Conservation (phyloP, 164 flowering plant species). For the Magnolia kwangsiensis region DNA sequence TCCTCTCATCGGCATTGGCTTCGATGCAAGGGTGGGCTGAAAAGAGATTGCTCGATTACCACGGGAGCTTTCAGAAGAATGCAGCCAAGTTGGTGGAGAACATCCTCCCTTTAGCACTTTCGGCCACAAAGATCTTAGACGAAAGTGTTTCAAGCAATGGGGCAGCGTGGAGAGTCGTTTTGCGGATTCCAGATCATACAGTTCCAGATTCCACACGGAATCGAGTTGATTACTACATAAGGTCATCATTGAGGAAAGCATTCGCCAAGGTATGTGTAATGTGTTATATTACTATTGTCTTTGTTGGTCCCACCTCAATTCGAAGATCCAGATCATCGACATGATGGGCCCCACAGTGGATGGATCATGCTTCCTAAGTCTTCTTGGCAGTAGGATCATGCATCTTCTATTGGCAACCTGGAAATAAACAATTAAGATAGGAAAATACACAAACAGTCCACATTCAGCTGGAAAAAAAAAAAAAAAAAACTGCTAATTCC, state of each 20-base stretch:
- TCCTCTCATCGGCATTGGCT: slow-evolving; percentile 46
- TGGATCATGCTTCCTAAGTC: too few species aligned
- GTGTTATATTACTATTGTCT: neutral
- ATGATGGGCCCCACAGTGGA: too few species aligned
- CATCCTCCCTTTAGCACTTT: slow-evolving; percentile 59
- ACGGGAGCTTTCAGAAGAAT: slow-evolving; percentile 46
- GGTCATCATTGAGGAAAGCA: slow-evolving; percentile 60
- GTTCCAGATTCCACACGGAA: slow-evolving; percentile 34
- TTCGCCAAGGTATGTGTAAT: slow-evolving; percentile 55
- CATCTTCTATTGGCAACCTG: too few species aligned
- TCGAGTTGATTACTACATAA: slow-evolving; percentile 59
- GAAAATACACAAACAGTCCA: too few species aligned
- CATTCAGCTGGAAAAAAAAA: too few species aligned
- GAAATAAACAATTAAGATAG: too few species aligned
- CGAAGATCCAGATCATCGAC: too few species aligned
- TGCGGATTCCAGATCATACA: slow-evolving; percentile 25
- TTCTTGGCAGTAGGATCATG: too few species aligned
- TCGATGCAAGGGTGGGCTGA: slow-evolving; percentile 81
- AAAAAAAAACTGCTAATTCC: too few species aligned
- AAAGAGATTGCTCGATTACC: slow-evolving; percentile 61
- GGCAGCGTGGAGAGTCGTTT: neutral
- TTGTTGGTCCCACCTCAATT: neutral
- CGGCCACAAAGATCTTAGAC: slow-evolving; percentile 57
- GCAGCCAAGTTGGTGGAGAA: slow-evolving; percentile 54
- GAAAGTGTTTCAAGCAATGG: slow-evolving; percentile 40